Conservation (phyloP, 257 asterid species). For the Solanum ossicruentum region DNA sequence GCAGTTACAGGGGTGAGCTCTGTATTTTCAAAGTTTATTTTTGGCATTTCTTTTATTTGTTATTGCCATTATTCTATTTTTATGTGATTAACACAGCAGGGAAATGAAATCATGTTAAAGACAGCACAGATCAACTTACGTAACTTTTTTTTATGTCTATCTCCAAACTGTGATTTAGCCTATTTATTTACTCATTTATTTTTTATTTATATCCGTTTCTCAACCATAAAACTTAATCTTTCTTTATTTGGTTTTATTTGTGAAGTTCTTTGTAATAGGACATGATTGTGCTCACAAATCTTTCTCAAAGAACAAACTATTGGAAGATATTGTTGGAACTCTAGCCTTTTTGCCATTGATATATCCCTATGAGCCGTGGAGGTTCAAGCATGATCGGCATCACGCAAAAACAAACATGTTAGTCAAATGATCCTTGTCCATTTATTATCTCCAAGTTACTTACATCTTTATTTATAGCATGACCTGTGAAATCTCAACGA, state of each 20-base stretch:
- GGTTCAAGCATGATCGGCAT: conserved; percentile 91
- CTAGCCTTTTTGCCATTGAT: conserved; percentile 85
- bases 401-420: conserved; percentile 97
- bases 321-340: conserved; percentile 94
- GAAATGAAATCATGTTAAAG: background rate
- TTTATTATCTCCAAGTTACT: background rate
- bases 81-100: background rate
- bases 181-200: background rate
- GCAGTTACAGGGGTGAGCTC: conserved; percentile 90
- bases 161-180: background rate
- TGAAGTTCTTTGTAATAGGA: conserved; percentile 94
- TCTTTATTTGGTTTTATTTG: conserved; percentile 10
- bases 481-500: background rate
- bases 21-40: background rate
- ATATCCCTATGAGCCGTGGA: conserved; percentile 98
- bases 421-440: conserved; percentile 3
- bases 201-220: background rate
- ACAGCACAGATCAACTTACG: background rate
- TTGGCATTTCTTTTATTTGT: background rate
- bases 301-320: conserved; percentile 79
- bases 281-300: conserved; percentile 99
- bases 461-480: background rate
- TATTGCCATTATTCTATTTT: background rate
- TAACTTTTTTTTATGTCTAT: background rate
- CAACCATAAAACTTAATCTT: background rate